Base-by-base conservation (phyloP, 2,329 filamentous ascomycete genomes). In the Reticulascus tulasneorum region DNA sequence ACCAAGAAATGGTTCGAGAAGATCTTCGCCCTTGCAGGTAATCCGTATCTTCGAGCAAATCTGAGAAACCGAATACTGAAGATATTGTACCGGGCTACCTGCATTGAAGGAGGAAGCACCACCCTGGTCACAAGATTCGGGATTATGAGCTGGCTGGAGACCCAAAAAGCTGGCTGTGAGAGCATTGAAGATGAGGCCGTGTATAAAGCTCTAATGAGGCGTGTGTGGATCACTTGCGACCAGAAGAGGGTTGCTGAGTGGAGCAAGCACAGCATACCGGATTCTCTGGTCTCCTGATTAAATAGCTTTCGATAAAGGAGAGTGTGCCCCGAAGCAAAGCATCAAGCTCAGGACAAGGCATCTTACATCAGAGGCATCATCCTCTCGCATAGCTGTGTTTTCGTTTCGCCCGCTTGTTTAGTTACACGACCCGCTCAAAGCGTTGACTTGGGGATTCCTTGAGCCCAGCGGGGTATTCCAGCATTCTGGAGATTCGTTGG, bases 101-200 rank as follows among this genome's bases (percentile, higher is more conserved):
- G 71, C 29, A 75, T 90, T 21, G 74, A 80, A 20, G 80, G 76
- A 2, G 88, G 86, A 1, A 87, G 84, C 57, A 86, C 82, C 5
- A 91, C 84, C n/a, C 67, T 94, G 29, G 73, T 88, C 23, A 94
- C 88, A 2, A 71, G 89, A 38, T 81, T 83, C 27, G 86, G 85
- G 12, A 66, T 85, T 15, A 57, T 91, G 35, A 82, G 75, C 47
- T 94, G 88, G 89, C 67, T 91, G 8, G 73, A 82, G 40, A 73
- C 75, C 40, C 77, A 79, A 49, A 57, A 74, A 23, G 71, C 69
- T 5, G 59, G 66, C 4, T 68, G 63, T 33, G 56, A 48, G 3
- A 44, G 47, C 3, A 35, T 37, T 39, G 28, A 67, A 72, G 12
- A 73, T 76, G 46, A 61, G 58, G 1, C 63, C 65, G 58, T 78